Conservation (phyloP, 495 filamentous ascomycete species). For the Penicillium bialowiezense region DNA sequence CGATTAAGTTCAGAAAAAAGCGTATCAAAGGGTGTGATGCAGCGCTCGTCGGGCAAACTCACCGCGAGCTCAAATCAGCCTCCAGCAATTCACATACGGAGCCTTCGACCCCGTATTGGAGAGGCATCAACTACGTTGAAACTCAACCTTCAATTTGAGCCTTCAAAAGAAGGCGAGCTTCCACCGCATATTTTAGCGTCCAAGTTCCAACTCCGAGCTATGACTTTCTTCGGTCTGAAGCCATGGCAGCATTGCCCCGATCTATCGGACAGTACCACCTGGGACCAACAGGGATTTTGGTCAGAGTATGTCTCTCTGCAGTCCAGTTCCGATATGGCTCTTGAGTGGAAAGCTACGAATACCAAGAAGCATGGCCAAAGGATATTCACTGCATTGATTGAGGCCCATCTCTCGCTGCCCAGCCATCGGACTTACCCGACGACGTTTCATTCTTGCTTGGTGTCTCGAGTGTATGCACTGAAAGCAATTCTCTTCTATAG, state of each 20-base stretch:
- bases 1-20: not conserved
- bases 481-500: not conserved
- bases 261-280: not conserved
- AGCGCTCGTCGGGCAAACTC: not conserved
- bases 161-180: not conserved
- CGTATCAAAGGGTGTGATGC: not conserved
- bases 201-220: slow-evolving; percentile 4
- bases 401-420: not conserved
- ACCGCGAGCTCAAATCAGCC: not conserved
- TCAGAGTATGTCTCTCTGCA: not conserved
- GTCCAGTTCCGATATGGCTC: not conserved
- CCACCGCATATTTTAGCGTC: not conserved
- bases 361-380: not conserved
- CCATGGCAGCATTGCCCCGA: slow-evolving; percentile 6
- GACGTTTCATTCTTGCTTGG: slow-evolving; percentile 13
- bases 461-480: slow-evolving; percentile 7
- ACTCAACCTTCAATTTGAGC: not conserved
- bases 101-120: not conserved
- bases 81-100: not conserved
- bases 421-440: slow-evolving; percentile 1
- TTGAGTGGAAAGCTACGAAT: not conserved
- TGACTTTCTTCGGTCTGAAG: slow-evolving; percentile 11
- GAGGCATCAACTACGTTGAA: not conserved
- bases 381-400: slow-evolving; percentile 5
- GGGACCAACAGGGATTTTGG: slow-evolving; percentile 5